A percentile compares a stretch with the other conserved stretches of the same genome.
phyloP scores from a whole-genome alignment of 2,329 filamentous ascomycete species.

The Trichoderma aggressivum region DNA sequence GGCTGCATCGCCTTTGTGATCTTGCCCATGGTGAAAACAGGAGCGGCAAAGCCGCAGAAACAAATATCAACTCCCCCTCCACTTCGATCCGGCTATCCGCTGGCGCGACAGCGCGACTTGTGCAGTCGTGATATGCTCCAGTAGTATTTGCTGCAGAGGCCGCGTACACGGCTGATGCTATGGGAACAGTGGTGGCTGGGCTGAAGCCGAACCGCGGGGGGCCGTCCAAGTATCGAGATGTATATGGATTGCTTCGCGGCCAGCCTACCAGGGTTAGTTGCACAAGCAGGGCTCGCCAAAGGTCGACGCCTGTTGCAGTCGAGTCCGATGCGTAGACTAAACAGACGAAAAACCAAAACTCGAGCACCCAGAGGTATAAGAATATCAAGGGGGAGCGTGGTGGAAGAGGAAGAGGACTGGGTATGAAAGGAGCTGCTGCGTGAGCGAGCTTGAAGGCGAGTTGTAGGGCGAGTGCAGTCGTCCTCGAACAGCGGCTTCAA shows the following conservation, averaged over 20 bases:
- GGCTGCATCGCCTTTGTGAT: conserved; percentile 64
- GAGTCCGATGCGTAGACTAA: not conserved
- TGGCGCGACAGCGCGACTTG: conserved; percentile 40
- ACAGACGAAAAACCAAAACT: not conserved
- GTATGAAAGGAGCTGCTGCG: not conserved
- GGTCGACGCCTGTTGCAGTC: not conserved
- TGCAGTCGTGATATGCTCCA: conserved; percentile 28
- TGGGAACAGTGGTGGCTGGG: conserved; percentile 9
- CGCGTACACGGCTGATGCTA: not conserved
- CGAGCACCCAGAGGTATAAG: not conserved
- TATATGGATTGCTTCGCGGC: not conserved
- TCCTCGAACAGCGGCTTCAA: conserved; percentile 36
- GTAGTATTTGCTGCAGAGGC: not conserved
- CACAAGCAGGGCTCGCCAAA: not conserved
- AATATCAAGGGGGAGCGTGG: not conserved
- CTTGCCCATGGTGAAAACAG: conserved; percentile 60
- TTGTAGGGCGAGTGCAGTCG: conserved; percentile 42
- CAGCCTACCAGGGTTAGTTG: not conserved
- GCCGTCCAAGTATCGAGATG: not conserved
- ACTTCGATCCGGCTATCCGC: conserved; percentile 44
- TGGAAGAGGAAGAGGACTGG: not conserved
- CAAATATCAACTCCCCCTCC: conserved; percentile 54
- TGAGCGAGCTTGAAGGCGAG: conserved; percentile 19
- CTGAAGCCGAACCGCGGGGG: conserved; percentile 8
- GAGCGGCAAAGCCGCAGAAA: conserved; percentile 57